Base-by-base conservation (phyloP, 169 alveolate genomes). In the Toxoplasma gondii region DNA sequence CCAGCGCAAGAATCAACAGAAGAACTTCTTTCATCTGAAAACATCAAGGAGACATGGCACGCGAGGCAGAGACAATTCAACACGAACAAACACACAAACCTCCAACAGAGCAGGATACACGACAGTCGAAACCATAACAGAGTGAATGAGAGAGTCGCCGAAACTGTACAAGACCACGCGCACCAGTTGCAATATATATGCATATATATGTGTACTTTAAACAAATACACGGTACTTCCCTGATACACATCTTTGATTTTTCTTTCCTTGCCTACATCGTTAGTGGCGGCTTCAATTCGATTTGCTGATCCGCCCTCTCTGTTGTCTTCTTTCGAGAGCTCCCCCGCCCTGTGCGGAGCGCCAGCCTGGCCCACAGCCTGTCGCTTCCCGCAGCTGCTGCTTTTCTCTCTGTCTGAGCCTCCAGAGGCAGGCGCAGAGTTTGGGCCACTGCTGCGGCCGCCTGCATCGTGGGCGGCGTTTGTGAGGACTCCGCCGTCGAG, bases 401-500 rank as follows among this genome's bases (percentile, higher is more conserved):
- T 38, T 45, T 82, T 38, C 88, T 82, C 64, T 7, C 44, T 17
- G 88, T 45, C 64, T 41, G 45, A 9, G 88, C 36, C 41, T 31
- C 88, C 64, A 17, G 93, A 2, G 36, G 53, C 17, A 12, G 45
- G 36, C 64, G 93, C 36, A 9, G 24, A 29, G 74, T 64, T 16
- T 31, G 74, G 34, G 74, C 74, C 74, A 7, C 5, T 22, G 74
- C 74, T 27, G 1, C 84, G 94, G 41, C 36, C 58, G 87, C 45
- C 36, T 24, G 92, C 91, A 16, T 92, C 92, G 82, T 83, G 87
- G 10, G 95, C 95, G 29, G 96, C 97, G 41, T 93, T 90, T 31
- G 96, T 96, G 27, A 97, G 94, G 54, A 96, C 53, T 82, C 97
- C 98, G 69, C 96, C 94, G 83, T 97, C 97, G 38, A 95, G 74